Conservation (phyloP, 2,329 filamentous ascomycete species). For the Penicillium rolfsii region DNA sequence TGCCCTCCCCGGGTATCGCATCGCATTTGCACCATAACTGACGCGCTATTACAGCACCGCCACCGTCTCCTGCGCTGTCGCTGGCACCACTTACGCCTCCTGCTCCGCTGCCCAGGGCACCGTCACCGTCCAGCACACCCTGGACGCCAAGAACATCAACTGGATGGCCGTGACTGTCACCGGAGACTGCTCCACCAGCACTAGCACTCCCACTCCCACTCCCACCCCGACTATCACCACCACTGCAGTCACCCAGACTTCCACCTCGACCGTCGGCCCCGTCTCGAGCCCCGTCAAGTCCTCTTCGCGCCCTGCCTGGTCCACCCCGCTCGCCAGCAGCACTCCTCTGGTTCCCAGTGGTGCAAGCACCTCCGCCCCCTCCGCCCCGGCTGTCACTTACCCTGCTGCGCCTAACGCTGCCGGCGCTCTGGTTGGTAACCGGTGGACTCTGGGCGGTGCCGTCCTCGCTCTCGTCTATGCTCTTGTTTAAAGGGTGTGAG, state of each 20-base stretch:
- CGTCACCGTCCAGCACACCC: slow-evolving; percentile 22
- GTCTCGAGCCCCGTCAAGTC: slow-evolving; percentile 23
- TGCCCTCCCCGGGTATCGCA: neutral
- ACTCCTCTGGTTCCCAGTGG: slow-evolving; percentile 15
- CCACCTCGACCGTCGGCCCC: slow-evolving; percentile 14
- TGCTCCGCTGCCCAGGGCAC: slow-evolving; percentile 28
- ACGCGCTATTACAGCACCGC: slow-evolving; percentile 15
- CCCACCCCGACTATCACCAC: slow-evolving; percentile 22
- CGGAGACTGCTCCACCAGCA: slow-evolving; percentile 22
- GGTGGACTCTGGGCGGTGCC: slow-evolving; percentile 34
- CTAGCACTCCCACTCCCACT: slow-evolving; percentile 24
- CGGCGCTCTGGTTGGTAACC: slow-evolving; percentile 23
- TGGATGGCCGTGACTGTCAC: slow-evolving; percentile 34
- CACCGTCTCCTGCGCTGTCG: slow-evolving; percentile 31
- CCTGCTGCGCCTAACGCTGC: slow-evolving; percentile 29
- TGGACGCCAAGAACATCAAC: slow-evolving; percentile 25
- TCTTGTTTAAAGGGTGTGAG: slow-evolving; percentile 26
- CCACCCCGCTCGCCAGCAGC: slow-evolving; percentile 19
- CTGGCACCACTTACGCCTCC: slow-evolving; percentile 32
- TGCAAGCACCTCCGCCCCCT: slow-evolving; percentile 20
- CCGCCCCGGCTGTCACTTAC: slow-evolving; percentile 18
- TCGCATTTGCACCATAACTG: neutral
- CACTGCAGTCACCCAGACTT: slow-evolving; percentile 16
- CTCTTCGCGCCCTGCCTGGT: slow-evolving; percentile 18
- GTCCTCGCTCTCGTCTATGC: slow-evolving; percentile 32